These are phyloP conservation scores for Lachnellula cervina DNA, from an alignment of 2,329 filamentous ascomycete genomes.

Conservation along the genomic window DNA sequence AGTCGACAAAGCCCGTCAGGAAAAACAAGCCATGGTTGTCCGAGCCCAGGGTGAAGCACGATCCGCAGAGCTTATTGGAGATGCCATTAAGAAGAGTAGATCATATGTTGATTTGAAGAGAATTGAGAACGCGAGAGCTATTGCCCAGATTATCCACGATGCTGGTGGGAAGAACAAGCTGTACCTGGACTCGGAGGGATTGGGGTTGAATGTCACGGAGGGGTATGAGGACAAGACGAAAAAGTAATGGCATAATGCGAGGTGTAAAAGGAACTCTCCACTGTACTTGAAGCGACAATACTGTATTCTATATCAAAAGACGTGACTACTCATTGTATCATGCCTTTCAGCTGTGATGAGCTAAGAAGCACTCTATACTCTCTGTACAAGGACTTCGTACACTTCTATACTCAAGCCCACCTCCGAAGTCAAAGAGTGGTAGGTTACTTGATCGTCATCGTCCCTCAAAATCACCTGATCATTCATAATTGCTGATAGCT, in stretches of 20 bases:
- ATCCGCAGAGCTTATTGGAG: conserved; percentile 95
- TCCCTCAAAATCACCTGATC: too few species aligned
- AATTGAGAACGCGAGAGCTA: conserved; percentile 90
- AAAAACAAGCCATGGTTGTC: conserved; percentile 99
- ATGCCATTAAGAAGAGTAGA: conserved; percentile 99
- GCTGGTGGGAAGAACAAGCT: conserved; percentile 85
- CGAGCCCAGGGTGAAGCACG: conserved; percentile 98
- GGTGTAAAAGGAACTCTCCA: conserved; percentile 39
- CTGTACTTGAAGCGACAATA: conserved; percentile 37
- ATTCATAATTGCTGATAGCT: too few species aligned
- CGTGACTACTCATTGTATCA: neutral
- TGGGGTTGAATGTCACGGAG: conserved; percentile 82
- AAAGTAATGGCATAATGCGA: conserved; percentile 35
- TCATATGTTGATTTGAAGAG: conserved; percentile 95
- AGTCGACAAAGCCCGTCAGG: conserved; percentile 97
- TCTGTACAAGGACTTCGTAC: too few species aligned
- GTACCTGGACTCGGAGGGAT: conserved; percentile 83
- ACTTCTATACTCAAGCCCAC: too few species aligned
- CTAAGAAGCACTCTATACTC: neutral
- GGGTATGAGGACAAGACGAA: conserved; percentile 40
- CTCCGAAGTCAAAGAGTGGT: neutral
- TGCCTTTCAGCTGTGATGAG: neutral
- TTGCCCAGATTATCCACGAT: conserved; percentile 85
- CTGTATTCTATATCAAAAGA: conserved; percentile 27
- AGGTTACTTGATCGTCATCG: too few species aligned